A percentile compares a stretch with the other conserved stretches of the same genome.
Conservation (phyloP, 1,284 basidiomycete species). For the Sporisorium graminicola region DNA sequence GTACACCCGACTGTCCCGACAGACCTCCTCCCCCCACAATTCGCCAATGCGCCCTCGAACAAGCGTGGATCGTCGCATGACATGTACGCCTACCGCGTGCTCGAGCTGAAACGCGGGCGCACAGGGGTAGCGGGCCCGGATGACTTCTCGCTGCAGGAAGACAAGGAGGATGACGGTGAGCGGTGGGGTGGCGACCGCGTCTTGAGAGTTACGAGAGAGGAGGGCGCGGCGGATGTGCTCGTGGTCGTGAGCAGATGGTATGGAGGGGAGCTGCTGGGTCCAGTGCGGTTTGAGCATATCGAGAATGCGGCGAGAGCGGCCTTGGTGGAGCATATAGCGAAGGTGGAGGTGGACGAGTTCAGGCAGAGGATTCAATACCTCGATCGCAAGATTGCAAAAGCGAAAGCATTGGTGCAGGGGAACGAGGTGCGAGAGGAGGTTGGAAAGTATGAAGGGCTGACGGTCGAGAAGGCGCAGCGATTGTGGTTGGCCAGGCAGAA, state of each 20-base stretch:
- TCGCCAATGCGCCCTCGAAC: slow-evolving; percentile 50
- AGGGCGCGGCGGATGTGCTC: slow-evolving; percentile 63
- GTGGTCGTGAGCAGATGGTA: slow-evolving; percentile 74
- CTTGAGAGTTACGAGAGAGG: slow-evolving; percentile 51
- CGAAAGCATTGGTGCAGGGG: slow-evolving; percentile 8
- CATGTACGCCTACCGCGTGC: slow-evolving; percentile 64
- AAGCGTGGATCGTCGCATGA: slow-evolving; percentile 62
- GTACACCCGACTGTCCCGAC: slow-evolving; percentile 63
- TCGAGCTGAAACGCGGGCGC: slow-evolving; percentile 62
- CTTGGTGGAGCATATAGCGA: slow-evolving; percentile 76
- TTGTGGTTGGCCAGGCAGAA: slow-evolving; percentile 53
- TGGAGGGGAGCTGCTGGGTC: slow-evolving; percentile 80
- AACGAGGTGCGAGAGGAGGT: slow-evolving; percentile 1
- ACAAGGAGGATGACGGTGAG: slow-evolving; percentile 67
- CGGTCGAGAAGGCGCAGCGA: slow-evolving; percentile 48
- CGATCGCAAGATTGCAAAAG: slow-evolving; percentile 37
- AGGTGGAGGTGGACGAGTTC: slow-evolving; percentile 71
- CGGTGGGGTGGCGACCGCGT: slow-evolving; percentile 62
- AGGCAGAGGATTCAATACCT: slow-evolving; percentile 45
- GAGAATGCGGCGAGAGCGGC: slow-evolving; percentile 80
- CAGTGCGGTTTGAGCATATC: slow-evolving; percentile 81
- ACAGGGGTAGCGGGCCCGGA: slow-evolving; percentile 58
- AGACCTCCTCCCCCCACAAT: slow-evolving; percentile 54
- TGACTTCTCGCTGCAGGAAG: slow-evolving; percentile 65
- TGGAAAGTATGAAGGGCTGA: slow-evolving; percentile 45